Evolutionary conservation across 2,329 filamentous ascomycete species (phyloP).

Genomic region (Lasiodiplodia theobromae): DNA sequence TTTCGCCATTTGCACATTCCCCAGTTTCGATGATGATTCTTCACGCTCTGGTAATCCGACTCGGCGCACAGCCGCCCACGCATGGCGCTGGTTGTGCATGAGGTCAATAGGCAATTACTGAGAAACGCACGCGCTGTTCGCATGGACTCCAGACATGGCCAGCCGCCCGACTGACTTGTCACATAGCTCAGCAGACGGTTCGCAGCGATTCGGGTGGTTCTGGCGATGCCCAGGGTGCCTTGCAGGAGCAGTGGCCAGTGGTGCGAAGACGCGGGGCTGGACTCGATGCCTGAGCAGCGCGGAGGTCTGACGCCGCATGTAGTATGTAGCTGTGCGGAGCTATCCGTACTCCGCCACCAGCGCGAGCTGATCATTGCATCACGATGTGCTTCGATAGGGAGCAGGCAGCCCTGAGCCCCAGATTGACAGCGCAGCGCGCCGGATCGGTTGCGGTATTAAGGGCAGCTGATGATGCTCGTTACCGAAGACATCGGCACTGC

Average conservation of each 20-base stretch:
- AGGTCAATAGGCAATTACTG: slow-evolving; percentile 59
- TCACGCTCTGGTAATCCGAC: slow-evolving; percentile 58
- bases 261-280: slow-evolving; percentile 15
- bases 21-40: slow-evolving; percentile 35
- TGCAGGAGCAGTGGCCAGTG: slow-evolving; percentile 13
- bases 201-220: slow-evolving; percentile 13
- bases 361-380: slow-evolving; percentile 24
- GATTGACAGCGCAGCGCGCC: not conserved
- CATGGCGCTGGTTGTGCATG: slow-evolving; percentile 58
- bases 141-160: not conserved
- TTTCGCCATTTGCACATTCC: not conserved
- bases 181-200: slow-evolving; percentile 23
- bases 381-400: slow-evolving; percentile 2
- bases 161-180: slow-evolving; percentile 28
- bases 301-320: slow-evolving; percentile 4
- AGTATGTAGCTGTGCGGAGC: slow-evolving; percentile 10
- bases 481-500: slow-evolving; percentile 11
- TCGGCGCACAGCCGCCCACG: slow-evolving; percentile 53
- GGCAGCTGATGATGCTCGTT: slow-evolving; percentile 14
- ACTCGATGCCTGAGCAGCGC: slow-evolving; percentile 5
- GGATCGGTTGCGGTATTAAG: not conserved
- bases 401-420: not conserved
- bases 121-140: slow-evolving; percentile 31
- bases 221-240: slow-evolving; percentile 23
- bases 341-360: slow-evolving; percentile 13